These are phyloP conservation scores for Pulveroboletus frians DNA, from an alignment of 768 basidiomycete species.

Conservation along the genomic window DNA sequence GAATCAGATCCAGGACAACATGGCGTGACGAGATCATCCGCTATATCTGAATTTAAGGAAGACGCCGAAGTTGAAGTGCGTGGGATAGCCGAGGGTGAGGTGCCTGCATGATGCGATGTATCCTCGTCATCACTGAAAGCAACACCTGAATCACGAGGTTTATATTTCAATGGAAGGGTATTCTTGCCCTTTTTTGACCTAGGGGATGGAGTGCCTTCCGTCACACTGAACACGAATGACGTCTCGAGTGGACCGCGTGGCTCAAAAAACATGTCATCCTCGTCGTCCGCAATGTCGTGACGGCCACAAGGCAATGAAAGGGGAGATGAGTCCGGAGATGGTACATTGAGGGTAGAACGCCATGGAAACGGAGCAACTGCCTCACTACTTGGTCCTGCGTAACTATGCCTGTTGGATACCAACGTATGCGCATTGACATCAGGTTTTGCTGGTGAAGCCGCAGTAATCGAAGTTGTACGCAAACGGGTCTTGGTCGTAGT, in stretches of 20 bases:
- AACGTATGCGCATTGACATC: slow-evolving; percentile 25
- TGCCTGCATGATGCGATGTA: slow-evolving; percentile 14
- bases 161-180: slow-evolving; percentile 61
- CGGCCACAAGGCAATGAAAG: slow-evolving; percentile 27
- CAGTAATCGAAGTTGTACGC: slow-evolving; percentile 21
- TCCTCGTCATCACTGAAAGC: slow-evolving; percentile 58
- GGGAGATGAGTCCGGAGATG: slow-evolving; percentile 52
- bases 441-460: slow-evolving; percentile 4
- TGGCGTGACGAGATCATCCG: slow-evolving; percentile 70
- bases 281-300: slow-evolving; percentile 34
- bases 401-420: slow-evolving; percentile 55
- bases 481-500: slow-evolving; percentile 17
- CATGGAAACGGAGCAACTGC: slow-evolving; percentile 27
- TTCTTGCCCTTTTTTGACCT: slow-evolving; percentile 30
- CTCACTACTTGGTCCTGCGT: slow-evolving; percentile 46
- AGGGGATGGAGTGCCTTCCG: slow-evolving; percentile 54
- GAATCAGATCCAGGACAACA: slow-evolving; percentile 49
- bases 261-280: slow-evolving; percentile 56
- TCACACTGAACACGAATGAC: slow-evolving; percentile 55
- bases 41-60: slow-evolving; percentile 51
- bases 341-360: slow-evolving; percentile 35
- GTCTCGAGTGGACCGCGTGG: slow-evolving; percentile 39
- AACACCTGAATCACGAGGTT: slow-evolving; percentile 63
- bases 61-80: slow-evolving; percentile 59
- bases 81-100: slow-evolving; percentile 40